phyloP scores from a whole-genome alignment of 2,329 filamentous ascomycete genomes.

The Monosporascus ibericus region DNA sequence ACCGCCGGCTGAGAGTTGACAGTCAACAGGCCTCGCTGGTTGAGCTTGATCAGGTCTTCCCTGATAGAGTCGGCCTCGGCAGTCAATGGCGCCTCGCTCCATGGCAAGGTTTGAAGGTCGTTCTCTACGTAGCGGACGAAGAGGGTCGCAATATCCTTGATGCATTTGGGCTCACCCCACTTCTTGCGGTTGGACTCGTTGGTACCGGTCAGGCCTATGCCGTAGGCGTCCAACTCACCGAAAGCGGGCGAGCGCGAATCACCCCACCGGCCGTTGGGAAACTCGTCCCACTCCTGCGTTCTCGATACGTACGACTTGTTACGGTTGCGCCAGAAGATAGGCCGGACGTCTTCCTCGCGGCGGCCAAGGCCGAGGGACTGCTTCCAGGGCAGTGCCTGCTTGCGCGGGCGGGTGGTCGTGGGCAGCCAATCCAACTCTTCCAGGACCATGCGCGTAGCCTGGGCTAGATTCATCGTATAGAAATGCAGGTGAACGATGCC shows the following conservation, averaged over 20 bases:
- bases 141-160: constrained; percentile 74
- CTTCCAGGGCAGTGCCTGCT: constrained; percentile 92
- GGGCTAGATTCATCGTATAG: constrained; percentile 98
- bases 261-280: constrained; percentile 97
- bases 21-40: constrained; percentile 80
- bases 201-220: constrained; percentile 85
- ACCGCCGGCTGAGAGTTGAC: constrained; percentile 98
- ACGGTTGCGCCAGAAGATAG: constrained; percentile 97
- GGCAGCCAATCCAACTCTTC: constrained; percentile 84
- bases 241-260: constrained; percentile 95
- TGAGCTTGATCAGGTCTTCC: constrained; percentile 71
- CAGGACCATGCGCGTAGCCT: constrained; percentile 88
- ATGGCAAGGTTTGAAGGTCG: constrained; percentile 76
- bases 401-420: constrained; percentile 67
- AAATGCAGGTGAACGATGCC: constrained; percentile 91
- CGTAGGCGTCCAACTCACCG: constrained; percentile 90
- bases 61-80: constrained; percentile 76
- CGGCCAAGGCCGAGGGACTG: constrained; percentile 86
- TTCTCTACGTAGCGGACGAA: constrained; percentile 83
- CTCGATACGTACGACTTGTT: constrained; percentile 93
- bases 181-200: constrained; percentile 94
- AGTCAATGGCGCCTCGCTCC: constrained; percentile 87
- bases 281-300: constrained; percentile 98
- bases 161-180: constrained; percentile 78
- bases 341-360: constrained; percentile 89